Percentiles rank a stretch among this genome's conserved stretches.
phyloP scores from a whole-genome alignment of 1,139 yeast species.

The Pichia sp. region DNA sequence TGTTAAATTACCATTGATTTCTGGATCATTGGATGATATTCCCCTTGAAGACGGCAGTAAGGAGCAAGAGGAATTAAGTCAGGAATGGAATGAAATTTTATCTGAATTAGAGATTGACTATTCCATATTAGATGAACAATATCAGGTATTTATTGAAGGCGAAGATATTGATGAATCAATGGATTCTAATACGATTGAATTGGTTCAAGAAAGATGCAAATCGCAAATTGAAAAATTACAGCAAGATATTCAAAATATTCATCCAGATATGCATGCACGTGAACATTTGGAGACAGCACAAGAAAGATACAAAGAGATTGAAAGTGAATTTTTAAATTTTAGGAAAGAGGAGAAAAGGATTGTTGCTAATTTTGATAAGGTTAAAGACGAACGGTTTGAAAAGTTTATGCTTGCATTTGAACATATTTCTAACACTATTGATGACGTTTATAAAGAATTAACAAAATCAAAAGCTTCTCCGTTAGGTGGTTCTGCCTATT shows the following conservation, averaged over 20 bases:
- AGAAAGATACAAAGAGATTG: constrained; percentile 51
- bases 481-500: constrained; percentile 87
- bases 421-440: constrained; percentile 69
- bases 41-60: constrained; percentile 43
- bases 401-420: constrained; percentile 67
- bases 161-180: constrained; percentile 2
- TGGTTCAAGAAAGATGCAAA: constrained; percentile 36
- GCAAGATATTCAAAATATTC: constrained; percentile 52
- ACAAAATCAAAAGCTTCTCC: constrained; percentile 66
- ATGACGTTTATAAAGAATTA: constrained; percentile 78
- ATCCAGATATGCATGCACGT: constrained; percentile 77
- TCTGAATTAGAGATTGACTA: constrained; percentile 38
- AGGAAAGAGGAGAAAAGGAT: constrained; percentile 56
- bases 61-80: constrained; percentile 11
- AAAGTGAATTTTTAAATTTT: constrained; percentile 57
- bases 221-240: constrained; percentile 54
- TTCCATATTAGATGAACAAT: constrained; percentile 7
- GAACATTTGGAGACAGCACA: constrained; percentile 73
- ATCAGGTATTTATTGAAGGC: constrained; percentile 7
- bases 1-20: constrained; percentile 55
- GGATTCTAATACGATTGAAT: constrained; percentile 33
- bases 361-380: constrained; percentile 49
- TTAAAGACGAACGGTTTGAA: constrained; percentile 55
- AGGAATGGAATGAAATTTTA: constrained; percentile 10
- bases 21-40: constrained; percentile 50